Base-by-base conservation (phyloP, 148 eudicot species). In the Talinum fruticosum region DNA sequence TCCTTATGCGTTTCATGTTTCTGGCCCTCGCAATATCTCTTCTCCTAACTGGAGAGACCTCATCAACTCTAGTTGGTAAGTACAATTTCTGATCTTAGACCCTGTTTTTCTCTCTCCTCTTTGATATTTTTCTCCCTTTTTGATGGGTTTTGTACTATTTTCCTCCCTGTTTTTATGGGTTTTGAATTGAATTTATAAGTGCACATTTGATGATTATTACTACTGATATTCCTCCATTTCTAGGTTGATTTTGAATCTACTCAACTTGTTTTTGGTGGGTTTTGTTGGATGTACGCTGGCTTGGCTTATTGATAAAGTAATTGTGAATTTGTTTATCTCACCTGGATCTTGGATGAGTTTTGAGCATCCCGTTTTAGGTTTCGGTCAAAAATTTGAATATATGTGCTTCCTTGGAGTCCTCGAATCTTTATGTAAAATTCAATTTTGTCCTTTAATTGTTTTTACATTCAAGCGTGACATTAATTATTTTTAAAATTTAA, bases 41-140 rank as follows among this genome's bases (percentile, higher is more conserved):
- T 84, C 92, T 0, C 92, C 90, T 12, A 91, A 86, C 75, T 91
- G 96, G 96, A 85, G 92, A 78, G 96, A 91, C 26, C 79, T 91
- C 67, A 87, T 91, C 72, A 89, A 69, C 49, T 91, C 96, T 61
- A 87, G 87, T 74, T 91, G 96, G 96, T 91, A 10, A 59, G 87
- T 84, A 7, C 13, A 21, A 41, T 23, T 41, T 72, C 24, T 10
- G 10, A 24, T 62, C 2, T 62, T 8, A 23, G 10, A 23, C 10
- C 64, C 12, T 24, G 6, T 5, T n/a, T 59, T 51, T 51, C 23
- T 51, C 23, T 51, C 6, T 18, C 16, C 2, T 19, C 54, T 19
- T 51, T 51, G 15, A 14, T 19, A 19, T 18, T 1, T 51, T 18
- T 41, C n/a, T n/a, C n/a, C n/a, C 5, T 41, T 41, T 41, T 41